phyloP scores from a whole-genome alignment of 805 yeast genomes.

The Kodamaea leandrae region DNA sequence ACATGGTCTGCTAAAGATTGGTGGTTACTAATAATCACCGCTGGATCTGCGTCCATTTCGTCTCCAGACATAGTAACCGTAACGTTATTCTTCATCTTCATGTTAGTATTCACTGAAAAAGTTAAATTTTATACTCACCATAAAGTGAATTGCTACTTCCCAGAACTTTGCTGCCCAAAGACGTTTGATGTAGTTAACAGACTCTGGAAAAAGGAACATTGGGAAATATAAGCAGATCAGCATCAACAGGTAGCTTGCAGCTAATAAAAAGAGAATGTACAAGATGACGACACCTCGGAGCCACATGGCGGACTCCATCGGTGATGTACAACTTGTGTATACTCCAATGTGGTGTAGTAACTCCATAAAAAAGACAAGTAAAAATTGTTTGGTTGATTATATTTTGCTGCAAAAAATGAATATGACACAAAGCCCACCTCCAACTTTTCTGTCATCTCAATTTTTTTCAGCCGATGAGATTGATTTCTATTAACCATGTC shows the following conservation, averaged over 20 bases:
- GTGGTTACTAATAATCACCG: constrained; percentile 57
- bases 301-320: neutral
- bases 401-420: constrained; percentile 7
- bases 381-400: neutral
- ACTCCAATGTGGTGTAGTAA: constrained; percentile 8
- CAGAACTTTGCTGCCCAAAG: constrained; percentile 14
- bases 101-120: constrained; percentile 9
- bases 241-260: neutral
- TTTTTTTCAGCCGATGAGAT: constrained; percentile 9
- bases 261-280: neutral
- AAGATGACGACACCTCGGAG: constrained; percentile 1
- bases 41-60: constrained; percentile 30
- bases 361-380: constrained; percentile 2
- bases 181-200: constrained; percentile 8
- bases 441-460: neutral
- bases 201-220: constrained; percentile 8
- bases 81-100: constrained; percentile 36
- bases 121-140: constrained; percentile 6
- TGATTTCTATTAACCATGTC: constrained; percentile 48
- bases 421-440: neutral
- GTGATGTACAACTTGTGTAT: neutral
- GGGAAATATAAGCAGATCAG: neutral
- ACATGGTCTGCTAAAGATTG: constrained; percentile 65
- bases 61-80: constrained; percentile 44
- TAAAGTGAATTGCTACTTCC: constrained; percentile 12